Conservation (phyloP, 1,284 basidiomycete genomes). For the Ganoderma meredithae region DNA sequence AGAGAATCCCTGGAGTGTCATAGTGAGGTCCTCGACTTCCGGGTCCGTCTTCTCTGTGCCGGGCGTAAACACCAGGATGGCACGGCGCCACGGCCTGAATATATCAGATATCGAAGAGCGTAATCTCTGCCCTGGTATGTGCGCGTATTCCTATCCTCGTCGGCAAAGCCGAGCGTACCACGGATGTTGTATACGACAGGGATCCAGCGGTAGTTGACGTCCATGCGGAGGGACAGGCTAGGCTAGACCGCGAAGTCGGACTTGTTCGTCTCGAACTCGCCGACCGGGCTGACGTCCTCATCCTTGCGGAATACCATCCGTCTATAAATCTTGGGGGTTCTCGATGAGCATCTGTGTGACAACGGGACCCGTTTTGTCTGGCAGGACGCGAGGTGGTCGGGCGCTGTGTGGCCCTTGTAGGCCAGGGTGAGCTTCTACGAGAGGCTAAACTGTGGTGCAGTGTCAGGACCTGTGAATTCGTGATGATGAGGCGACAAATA, state of each 20-base stretch:
- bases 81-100: slow-evolving; percentile 35
- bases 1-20: slow-evolving; percentile 3
- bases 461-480: not conserved
- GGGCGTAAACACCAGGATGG: slow-evolving; percentile 38
- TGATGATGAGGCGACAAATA: not conserved
- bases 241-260: too few relatives aligned
- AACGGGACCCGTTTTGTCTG: slow-evolving; percentile 40
- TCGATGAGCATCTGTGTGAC: slow-evolving; percentile 37
- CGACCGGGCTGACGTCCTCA: not conserved
- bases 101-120: slow-evolving; percentile 35
- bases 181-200: slow-evolving; percentile 51
- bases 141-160: slow-evolving; percentile 20
- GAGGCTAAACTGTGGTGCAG: slow-evolving; percentile 39
- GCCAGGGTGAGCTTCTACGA: slow-evolving; percentile 44
- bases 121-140: slow-evolving; percentile 23
- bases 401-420: slow-evolving; percentile 36
- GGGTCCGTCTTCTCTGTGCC: too few relatives aligned
- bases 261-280: too few relatives aligned
- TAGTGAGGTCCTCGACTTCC: not conserved
- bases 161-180: slow-evolving; percentile 15
- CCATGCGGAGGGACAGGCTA: too few relatives aligned
- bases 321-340: slow-evolving; percentile 26
- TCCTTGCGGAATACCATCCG: not conserved
- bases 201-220: too few relatives aligned
- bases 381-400: slow-evolving; percentile 37